A percentile compares a stretch with the other conserved stretches of the same genome.
These are phyloP conservation scores for Fragilaria radians DNA, from an alignment of 108 stramenopile species.

Conservation along the genomic window DNA sequence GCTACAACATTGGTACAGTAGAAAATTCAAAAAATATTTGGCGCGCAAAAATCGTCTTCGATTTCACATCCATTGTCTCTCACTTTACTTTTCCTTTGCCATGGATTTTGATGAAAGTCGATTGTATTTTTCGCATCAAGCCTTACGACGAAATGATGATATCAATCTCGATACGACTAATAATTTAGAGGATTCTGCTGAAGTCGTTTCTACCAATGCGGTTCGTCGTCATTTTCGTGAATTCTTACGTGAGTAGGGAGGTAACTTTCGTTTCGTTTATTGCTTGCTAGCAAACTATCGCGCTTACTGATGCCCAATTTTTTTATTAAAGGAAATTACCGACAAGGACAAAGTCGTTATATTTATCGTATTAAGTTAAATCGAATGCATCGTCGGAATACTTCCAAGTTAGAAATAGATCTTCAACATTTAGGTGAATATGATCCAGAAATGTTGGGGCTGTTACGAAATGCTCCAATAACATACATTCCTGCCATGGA, in stretches of 20 bases:
- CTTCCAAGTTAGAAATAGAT: constrained; percentile 55
- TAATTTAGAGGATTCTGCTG: constrained; percentile 29
- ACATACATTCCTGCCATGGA: constrained; percentile 66
- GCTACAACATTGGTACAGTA: no score
- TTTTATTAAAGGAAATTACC: constrained; percentile 62
- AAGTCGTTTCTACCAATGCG: constrained; percentile 40
- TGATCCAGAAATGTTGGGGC: constrained; percentile 70
- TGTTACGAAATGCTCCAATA: constrained; percentile 54
- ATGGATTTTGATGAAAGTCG: constrained; percentile 84
- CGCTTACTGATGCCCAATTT: not conserved
- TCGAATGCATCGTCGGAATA: constrained; percentile 75
- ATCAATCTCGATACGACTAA: constrained; percentile 3
- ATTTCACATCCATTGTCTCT: no score
- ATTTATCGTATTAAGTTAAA: constrained; percentile 74
- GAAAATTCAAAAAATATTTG: no score
- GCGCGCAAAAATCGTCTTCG: no score
- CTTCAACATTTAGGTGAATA: constrained; percentile 83
- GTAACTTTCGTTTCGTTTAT: not conserved
- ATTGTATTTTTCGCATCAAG: constrained; percentile 84
- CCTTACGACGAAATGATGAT: constrained; percentile 31
- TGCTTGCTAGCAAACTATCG: not conserved
- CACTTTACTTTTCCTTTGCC: no score
- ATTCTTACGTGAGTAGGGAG: constrained; percentile 62
- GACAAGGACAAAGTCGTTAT: constrained; percentile 61
- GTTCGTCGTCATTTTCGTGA: constrained; percentile 79